Evolutionary conservation across 345 rosid species (phyloP), one percentile per base, ranked within the genome.

Genomic region (Hirschfeldia incana): DNA sequence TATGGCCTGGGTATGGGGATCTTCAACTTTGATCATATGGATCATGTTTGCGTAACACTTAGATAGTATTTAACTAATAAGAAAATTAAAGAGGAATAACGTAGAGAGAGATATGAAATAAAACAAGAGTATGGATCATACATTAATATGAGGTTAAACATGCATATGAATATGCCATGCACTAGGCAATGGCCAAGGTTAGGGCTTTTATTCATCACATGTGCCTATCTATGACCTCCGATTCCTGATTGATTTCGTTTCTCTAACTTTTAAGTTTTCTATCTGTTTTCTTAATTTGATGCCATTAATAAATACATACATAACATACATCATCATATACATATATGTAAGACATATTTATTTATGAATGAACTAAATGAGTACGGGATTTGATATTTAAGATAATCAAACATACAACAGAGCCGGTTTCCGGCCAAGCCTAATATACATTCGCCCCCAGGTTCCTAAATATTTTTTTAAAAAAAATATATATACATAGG

Each of bases 271-370:
- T 10, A 80, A 80, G 83, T 49, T 80, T 80, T 28, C 77, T 66
- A 71, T 67, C 77, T 81, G 80, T 81, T 80, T 76, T 76, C 59
- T 65, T 80, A 74, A 74, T n/a, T 68, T 79, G 71, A 74, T 51
- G 21, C 77, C 77, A 75, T 65, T 70, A 65, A 65, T 80, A 32
- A 39, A 69, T 63, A 53, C 9, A 28, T 59, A 73, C 30, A 17
- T 8, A 53, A n/a, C n/a, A n/a, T n/a, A n/a, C n/a, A n/a, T n/a
- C n/a, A n/a, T n/a, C 60, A 16, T 53, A 53, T 42, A 42, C 49
- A 42, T 15, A 53, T 53, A 53, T 51, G 21, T 13, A 65, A 8
- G 13, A 15, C 34, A 65, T 12, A 32, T 63, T 30, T 64, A 64
- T 34, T 30, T 64, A 64, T 34, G 13, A 34, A 63, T 32, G 42